These are phyloP conservation scores for Oenanthe javanica DNA, from an alignment of 140 eudicot species.

Conservation along the genomic window DNA sequence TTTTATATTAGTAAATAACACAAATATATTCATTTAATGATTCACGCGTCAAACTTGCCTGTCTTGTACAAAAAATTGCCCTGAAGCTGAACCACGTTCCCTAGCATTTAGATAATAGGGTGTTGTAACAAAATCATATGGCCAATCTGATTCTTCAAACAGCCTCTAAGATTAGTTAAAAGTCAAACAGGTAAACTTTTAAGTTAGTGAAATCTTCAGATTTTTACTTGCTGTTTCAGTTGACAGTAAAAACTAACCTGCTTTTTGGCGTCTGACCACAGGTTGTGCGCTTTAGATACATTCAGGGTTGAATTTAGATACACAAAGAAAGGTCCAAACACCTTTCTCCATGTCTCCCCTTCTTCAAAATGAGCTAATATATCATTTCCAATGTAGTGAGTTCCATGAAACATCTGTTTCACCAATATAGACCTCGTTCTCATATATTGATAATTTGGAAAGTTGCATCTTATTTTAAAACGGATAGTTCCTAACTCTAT, in stretches of 20 bases:
- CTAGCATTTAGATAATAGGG: slow-evolving; percentile 37
- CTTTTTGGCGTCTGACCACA: slow-evolving; percentile 61
- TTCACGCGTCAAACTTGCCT: slow-evolving; percentile 19
- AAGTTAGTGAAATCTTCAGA: background rate
- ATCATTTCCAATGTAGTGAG: slow-evolving; percentile 56
- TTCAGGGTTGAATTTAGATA: slow-evolving; percentile 38
- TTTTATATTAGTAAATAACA: background rate
- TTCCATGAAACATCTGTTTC: slow-evolving; percentile 50
- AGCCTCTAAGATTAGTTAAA: slow-evolving; percentile 29
- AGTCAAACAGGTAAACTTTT: background rate
- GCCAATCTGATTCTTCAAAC: slow-evolving; percentile 48
- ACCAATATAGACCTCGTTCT: background rate
- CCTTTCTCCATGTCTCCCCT: slow-evolving; percentile 65
- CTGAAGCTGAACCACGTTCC: slow-evolving; percentile 45
- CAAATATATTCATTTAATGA: background rate
- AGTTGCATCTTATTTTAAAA: background rate
- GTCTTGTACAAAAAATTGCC: slow-evolving; percentile 46
- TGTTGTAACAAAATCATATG: slow-evolving; percentile 51
- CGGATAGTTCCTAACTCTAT: background rate
- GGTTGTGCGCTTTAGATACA: slow-evolving; percentile 29
- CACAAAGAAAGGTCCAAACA: slow-evolving; percentile 54
- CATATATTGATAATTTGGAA: background rate
- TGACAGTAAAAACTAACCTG: slow-evolving; percentile 30
- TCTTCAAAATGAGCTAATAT: slow-evolving; percentile 34
- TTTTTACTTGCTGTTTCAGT: background rate